Evolutionary conservation across 495 filamentous ascomycete species (phyloP).

Genomic region (Aspergillus leporis): DNA sequence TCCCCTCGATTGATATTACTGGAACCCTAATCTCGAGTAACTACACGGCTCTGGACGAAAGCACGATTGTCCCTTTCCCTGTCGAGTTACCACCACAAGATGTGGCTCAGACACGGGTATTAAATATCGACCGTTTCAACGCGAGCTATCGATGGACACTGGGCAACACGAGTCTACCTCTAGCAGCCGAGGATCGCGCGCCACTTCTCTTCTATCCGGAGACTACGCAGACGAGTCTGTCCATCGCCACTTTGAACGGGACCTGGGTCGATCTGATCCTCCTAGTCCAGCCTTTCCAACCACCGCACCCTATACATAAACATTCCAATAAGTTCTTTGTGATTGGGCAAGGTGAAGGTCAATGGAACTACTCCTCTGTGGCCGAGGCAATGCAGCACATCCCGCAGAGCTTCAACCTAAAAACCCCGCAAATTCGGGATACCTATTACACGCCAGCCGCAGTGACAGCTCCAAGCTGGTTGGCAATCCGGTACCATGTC

Average conservation of each 20-base stretch:
- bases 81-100: slow-evolving; percentile 33
- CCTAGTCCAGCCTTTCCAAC: slow-evolving; percentile 30
- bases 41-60: slow-evolving; percentile 42
- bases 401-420: slow-evolving; percentile 54
- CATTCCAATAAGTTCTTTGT: slow-evolving; percentile 60
- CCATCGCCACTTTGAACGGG: slow-evolving; percentile 50
- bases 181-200: slow-evolving; percentile 30
- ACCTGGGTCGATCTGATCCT: slow-evolving; percentile 62
- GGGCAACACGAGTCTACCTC: slow-evolving; percentile 35
- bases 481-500: slow-evolving; percentile 58
- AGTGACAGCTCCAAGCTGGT: slow-evolving; percentile 41
- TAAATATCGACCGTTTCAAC: slow-evolving; percentile 37
- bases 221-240: slow-evolving; percentile 37
- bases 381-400: slow-evolving; percentile 49
- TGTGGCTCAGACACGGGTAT: slow-evolving; percentile 41
- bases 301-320: slow-evolving; percentile 61
- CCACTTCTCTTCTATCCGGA: slow-evolving; percentile 51
- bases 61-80: slow-evolving; percentile 42
- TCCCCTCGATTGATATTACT: slow-evolving; percentile 43
- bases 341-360: slow-evolving; percentile 49
- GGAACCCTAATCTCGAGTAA: slow-evolving; percentile 34
- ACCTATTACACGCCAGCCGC: slow-evolving; percentile 42
- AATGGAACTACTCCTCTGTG: slow-evolving; percentile 51
- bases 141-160: slow-evolving; percentile 49
- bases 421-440: slow-evolving; percentile 53